Percentiles rank a stretch among this genome's conserved stretches.
Conservation (phyloP, 2,329 filamentous ascomycete genomes). For the Apiospora aurea region DNA sequence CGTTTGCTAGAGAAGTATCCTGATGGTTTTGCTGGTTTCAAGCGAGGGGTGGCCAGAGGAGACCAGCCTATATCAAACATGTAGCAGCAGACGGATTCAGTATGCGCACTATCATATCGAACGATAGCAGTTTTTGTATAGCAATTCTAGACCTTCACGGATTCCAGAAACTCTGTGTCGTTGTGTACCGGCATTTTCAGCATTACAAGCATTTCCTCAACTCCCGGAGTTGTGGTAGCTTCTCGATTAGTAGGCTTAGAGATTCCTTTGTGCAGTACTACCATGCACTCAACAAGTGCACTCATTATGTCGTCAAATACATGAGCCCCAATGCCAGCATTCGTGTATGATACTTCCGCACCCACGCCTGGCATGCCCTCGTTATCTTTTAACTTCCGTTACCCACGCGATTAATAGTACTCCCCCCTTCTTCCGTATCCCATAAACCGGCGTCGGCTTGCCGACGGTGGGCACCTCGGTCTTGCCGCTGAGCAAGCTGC, state of each 20-base stretch:
- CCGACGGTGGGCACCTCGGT: background rate
- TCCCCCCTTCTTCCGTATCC: background rate
- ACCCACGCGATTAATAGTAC: background rate
- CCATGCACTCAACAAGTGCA: no score
- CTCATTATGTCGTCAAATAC: no score
- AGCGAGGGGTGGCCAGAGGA: background rate
- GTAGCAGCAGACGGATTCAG: background rate
- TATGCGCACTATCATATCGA: no score
- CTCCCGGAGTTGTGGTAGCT: no score
- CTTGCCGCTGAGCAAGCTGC: background rate
- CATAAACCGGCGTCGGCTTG: conserved; percentile 8
- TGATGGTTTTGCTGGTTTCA: background rate
- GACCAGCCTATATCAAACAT: background rate
- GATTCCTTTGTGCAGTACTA: no score
- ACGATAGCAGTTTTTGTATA: no score
- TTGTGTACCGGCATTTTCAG: no score
- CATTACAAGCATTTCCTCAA: no score
- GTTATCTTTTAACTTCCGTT: background rate
- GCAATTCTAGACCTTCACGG: no score
- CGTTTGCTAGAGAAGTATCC: conserved; percentile 4
- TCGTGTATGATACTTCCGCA: background rate
- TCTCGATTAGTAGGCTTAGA: no score
- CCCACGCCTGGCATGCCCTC: background rate
- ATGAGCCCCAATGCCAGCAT: no score
- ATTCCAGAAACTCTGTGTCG: no score